Evolutionary conservation across 805 yeast genomes (phyloP).

Genomic region (Spathaspora girioi): DNA sequence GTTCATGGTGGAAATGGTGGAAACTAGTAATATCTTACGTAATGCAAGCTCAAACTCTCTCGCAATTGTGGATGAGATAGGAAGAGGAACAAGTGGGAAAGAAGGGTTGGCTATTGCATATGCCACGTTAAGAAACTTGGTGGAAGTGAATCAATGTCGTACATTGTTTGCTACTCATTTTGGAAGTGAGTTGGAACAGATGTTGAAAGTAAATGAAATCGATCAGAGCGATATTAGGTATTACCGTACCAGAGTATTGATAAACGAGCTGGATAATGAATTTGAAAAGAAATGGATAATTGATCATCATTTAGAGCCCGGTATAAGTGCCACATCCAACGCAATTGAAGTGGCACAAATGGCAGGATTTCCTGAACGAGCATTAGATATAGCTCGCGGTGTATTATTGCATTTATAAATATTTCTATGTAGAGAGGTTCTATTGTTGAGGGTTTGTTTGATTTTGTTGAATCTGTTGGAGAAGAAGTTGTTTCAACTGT

Average conservation of each 20-base stretch:
- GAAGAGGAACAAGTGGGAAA: constrained; percentile 80
- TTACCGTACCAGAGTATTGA: constrained; percentile 28
- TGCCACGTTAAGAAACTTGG: constrained; percentile 61
- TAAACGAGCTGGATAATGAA: constrained; percentile 11
- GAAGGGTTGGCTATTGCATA: constrained; percentile 87
- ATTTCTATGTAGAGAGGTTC: background rate
- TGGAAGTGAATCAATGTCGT: constrained; percentile 55
- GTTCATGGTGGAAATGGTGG: constrained; percentile 78
- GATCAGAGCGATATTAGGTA: constrained; percentile 24
- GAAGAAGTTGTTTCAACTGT: constrained; percentile 6
- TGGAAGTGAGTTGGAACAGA: constrained; percentile 35
- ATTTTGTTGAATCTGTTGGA: constrained; percentile 15
- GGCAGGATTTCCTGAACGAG: constrained; percentile 73
- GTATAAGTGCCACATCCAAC: constrained; percentile 71
- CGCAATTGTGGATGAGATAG: constrained; percentile 72
- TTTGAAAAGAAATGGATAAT: constrained; percentile 17
- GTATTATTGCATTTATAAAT: constrained; percentile 12
- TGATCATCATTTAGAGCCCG: constrained; percentile 58
- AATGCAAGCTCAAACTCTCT: constrained; percentile 55
- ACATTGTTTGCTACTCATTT: constrained; percentile 90
- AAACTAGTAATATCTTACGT: constrained; percentile 57
- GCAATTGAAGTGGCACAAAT: constrained; percentile 72
- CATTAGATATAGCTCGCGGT: constrained; percentile 49
- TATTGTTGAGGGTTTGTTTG: constrained; percentile 17
- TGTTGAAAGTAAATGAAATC: constrained; percentile 30